Evolutionary conservation across 805 yeast species (phyloP).

Genomic region (Metschnikowia matae): DNA sequence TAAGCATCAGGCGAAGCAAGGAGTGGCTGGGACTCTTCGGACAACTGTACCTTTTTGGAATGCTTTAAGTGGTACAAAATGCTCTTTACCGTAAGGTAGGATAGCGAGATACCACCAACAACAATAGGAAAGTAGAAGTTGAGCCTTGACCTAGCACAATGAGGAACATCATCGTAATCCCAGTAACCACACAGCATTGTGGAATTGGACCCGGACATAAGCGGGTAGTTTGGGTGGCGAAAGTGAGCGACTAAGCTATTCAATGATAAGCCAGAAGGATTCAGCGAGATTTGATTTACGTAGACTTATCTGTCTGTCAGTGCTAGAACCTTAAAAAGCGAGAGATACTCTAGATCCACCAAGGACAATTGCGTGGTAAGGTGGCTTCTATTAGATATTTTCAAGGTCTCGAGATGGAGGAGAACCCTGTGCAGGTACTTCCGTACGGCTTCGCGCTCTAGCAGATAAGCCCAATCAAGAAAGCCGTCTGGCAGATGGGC

Average conservation of each 20-base stretch:
- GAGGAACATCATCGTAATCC: conserved; percentile 60
- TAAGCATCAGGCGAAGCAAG: conserved; percentile 30
- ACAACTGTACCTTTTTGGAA: conserved; percentile 13
- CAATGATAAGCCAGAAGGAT: background rate
- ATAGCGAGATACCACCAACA: conserved; percentile 26
- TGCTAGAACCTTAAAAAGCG: background rate
- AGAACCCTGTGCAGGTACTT: background rate
- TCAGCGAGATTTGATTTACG: background rate
- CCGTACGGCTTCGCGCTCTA: conserved; percentile 5
- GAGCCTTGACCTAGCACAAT: conserved; percentile 44
- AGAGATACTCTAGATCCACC: background rate
- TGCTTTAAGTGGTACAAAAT: conserved; percentile 3
- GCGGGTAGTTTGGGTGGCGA: background rate
- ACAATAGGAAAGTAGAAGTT: conserved; percentile 32
- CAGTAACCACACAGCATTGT: conserved; percentile 33
- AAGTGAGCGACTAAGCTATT: background rate
- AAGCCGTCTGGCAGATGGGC: background rate
- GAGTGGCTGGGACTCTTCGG: conserved; percentile 31
- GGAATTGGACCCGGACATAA: background rate
- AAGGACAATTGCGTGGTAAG: background rate
- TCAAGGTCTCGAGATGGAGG: conserved; percentile 1
- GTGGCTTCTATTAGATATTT: background rate
- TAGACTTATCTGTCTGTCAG: too few species aligned
- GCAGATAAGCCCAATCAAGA: conserved; percentile 1
- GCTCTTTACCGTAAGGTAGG: conserved; percentile 21